These are phyloP conservation scores for Podospora pseudopauciseta DNA, from an alignment of 495 filamentous ascomycete genomes.

Conservation along the genomic window DNA sequence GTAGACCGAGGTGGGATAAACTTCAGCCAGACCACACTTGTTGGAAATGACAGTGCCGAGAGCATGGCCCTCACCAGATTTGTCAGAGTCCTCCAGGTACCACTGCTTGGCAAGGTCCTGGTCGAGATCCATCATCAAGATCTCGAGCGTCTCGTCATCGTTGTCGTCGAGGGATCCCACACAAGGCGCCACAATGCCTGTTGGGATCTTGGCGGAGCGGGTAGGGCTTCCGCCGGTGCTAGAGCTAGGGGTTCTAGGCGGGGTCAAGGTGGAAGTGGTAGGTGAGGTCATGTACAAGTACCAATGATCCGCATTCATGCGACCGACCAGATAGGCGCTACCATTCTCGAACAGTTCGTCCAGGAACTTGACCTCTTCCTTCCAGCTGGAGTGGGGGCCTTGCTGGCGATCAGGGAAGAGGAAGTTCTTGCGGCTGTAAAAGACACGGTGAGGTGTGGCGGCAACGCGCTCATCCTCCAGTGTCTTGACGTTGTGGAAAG, in stretches of 20 bases:
- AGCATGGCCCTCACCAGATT: conserved; percentile 89
- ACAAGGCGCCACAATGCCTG: conserved; percentile 62
- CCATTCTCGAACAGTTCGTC: conserved; percentile 87
- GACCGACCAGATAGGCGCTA: conserved; percentile 99
- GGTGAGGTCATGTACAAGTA: conserved; percentile 95
- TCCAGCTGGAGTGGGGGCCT: conserved; percentile 95
- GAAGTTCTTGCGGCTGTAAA: conserved; percentile 99
- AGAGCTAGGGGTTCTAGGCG: conserved; percentile 67
- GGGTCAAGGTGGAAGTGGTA: conserved; percentile 68
- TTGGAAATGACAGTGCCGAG: conserved; percentile 93
- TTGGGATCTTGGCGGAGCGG: conserved; percentile 49
- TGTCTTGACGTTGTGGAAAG: conserved; percentile 50
- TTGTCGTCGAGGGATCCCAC: conserved; percentile 39
- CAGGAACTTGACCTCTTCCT: conserved; percentile 86
- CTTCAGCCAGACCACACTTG: conserved; percentile 78
- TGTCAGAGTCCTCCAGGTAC: conserved; percentile 88
- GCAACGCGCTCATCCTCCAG: conserved; percentile 59
- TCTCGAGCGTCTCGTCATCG: conserved; percentile 89
- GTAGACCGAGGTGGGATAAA: conserved; percentile 82
- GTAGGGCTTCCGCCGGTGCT: conserved; percentile 28
- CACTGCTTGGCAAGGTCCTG: conserved; percentile 91
- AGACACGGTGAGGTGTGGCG: conserved; percentile 89
- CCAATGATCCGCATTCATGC: conserved; percentile 99
- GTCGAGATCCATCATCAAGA: conserved; percentile 97
- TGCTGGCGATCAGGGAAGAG: conserved; percentile 92